Base-by-base conservation (phyloP, 192 early-diverging fungal species). In the Anaeromyces robustus region DNA sequence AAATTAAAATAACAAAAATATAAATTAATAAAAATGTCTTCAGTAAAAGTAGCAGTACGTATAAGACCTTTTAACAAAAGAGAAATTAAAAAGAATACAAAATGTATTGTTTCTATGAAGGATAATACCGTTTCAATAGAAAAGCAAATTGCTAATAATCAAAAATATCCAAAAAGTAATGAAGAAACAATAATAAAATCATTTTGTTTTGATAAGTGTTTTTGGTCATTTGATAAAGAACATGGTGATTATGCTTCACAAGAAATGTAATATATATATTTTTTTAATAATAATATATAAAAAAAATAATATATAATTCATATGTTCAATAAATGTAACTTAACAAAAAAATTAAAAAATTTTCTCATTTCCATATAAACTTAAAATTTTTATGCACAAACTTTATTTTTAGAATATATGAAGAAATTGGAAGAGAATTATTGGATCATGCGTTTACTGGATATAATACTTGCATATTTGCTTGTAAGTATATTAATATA, bases 401-500 rank as follows among this genome's bases (percentile, higher is more conserved):
- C n/a, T n/a, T n/a, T n/a, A n/a, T n/a, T n/a, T n/a, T n/a, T 39
- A 39, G 37, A n/a, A 89, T 97, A 29, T 97, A 94, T 83, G 86
- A 88, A 32, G 91, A 92, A 41, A 87, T 96, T 28, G 95, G 95
- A 12, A 85, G 85, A 30, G 91, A 94, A 18, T 82, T 98, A 29
- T 86, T 97, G 7, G 90, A 93, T 78, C 96, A 97, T 81, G 92
- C 96, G 4, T 92, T 98, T 78, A 88, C 88, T 26, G 96, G 96
- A 30, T 98, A 95, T 86, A 96, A 98, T 84, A 92, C 91, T 68
- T 96, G 95, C 86, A 92, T 98, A 52, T 96, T 98, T 85, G 96
- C 96, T 19, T 98, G 89, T 92, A 90, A 87, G 88, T 83, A n/a
- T n/a, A n/a, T n/a, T n/a, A n/a, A n/a, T n/a, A n/a, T n/a, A n/a